Base-by-base conservation (phyloP, 2,329 filamentous ascomycete species). In the Teratosphaeria pseudoeucalypti region DNA sequence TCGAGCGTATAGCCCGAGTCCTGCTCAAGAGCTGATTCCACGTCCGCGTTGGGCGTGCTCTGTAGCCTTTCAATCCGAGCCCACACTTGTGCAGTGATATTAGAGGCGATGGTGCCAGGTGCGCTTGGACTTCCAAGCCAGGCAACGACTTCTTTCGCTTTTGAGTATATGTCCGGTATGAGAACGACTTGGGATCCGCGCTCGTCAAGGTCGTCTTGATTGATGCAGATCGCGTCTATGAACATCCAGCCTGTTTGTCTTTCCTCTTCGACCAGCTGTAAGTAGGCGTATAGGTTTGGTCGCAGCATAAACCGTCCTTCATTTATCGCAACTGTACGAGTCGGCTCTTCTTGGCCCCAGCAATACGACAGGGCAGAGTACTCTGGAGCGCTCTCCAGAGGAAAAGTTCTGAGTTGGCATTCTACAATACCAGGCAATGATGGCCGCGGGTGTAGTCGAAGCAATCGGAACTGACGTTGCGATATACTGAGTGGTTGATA, bases 321-420 rank as follows among this genome's bases (percentile, higher is more conserved):
- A 5, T 71, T 56, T 14, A 72, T 71, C 1, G 60, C 64, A 3
- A 60, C 61, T 34, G 64, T 58, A 7, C 68, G 65, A 19, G 62
- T 58, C 3, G 61, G 61, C 9, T 65, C 66, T 27, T 65, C 67
- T 23, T 49, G 43, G 16, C 53, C 53, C 68, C 68, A 71, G 52
- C 65, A 67, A 52, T 71, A 71, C 12, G 64, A 67, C 52, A 71
- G 53, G 55, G 67, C 68, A 32, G 56, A 57, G 53, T 70, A 69
- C 3, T 63, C 60, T 37, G 43, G 43, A 6, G 43, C 43, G n/a
- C 43, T 49, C 43, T 49, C 43, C 19, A 49, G 43, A 19, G 43
- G 43, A 49, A 49, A 49, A 1, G 43, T 49, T 19, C 43, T n/a
- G 19, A 49, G 43, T n/a, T 49, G 43, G 11, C 43, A 49, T 19